phyloP scores from a whole-genome alignment of 2,329 filamentous ascomycete species.

The Lasiodiplodia sp. region DNA sequence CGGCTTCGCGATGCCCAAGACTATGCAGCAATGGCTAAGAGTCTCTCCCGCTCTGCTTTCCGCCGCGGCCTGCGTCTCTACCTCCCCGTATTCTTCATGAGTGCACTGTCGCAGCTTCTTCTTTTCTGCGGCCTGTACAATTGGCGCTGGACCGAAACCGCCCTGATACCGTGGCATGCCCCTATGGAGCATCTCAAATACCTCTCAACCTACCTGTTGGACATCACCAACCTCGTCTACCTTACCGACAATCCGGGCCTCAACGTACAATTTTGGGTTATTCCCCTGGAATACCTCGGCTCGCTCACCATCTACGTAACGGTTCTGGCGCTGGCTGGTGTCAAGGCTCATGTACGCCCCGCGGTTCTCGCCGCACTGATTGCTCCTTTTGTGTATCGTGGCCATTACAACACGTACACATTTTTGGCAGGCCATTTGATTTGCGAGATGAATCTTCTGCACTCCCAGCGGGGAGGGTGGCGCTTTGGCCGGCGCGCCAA shows the following conservation, averaged over 20 bases:
- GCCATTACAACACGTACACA: constrained; percentile 12
- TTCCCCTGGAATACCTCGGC: constrained; percentile 29
- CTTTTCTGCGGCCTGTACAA: constrained; percentile 16
- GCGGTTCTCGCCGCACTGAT: not conserved
- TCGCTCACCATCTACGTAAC: constrained; percentile 20
- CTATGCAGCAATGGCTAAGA: constrained; percentile 44
- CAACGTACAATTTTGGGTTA: constrained; percentile 31
- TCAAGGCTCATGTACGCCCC: not conserved
- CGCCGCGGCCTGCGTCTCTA: constrained; percentile 53
- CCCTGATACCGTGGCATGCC: not conserved
- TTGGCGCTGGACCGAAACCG: not conserved
- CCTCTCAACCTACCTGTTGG: constrained; percentile 1
- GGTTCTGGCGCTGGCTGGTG: constrained; percentile 20
- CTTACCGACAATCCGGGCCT: constrained; percentile 9
- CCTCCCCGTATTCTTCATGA: constrained; percentile 57
- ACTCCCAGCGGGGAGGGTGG: too few species aligned
- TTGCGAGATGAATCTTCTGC: constrained; percentile 6
- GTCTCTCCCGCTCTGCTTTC: constrained; percentile 52
- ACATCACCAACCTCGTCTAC: constrained; percentile 16
- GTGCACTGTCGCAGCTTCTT: constrained; percentile 46
- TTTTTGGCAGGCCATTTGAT: constrained; percentile 27
- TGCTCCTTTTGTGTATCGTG: not conserved
- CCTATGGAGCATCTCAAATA: not conserved
- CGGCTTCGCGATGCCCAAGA: constrained; percentile 47
- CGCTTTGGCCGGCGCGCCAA: not conserved